Conservation (phyloP, 306 rosid genomes). For the Inga laurina region DNA sequence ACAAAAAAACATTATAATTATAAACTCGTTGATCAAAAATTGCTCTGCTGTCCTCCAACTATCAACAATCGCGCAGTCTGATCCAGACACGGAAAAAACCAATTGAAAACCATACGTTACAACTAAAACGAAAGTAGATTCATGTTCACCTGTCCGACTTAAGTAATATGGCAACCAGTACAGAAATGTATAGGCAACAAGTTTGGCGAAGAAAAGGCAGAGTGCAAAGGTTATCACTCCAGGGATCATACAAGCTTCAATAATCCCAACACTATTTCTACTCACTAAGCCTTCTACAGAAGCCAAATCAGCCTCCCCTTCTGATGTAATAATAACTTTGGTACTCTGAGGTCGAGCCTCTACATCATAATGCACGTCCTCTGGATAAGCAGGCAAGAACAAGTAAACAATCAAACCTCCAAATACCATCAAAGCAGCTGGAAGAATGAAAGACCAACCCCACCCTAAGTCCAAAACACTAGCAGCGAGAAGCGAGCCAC, state of each 20-base stretch:
- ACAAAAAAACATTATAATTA: slow-evolving; percentile 6
- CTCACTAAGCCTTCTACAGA: slow-evolving; percentile 29
- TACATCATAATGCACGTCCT: slow-evolving; percentile 53
- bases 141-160: slow-evolving; percentile 67
- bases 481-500: slow-evolving; percentile 78
- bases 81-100: not conserved
- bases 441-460: slow-evolving; percentile 83
- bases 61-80: not conserved
- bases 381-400: slow-evolving; percentile 72
- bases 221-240: slow-evolving; percentile 80
- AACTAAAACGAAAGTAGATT: not conserved
- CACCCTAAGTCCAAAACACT: slow-evolving; percentile 78
- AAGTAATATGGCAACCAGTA: slow-evolving; percentile 86
- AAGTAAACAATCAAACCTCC: slow-evolving; percentile 67
- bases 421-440: slow-evolving; percentile 48
- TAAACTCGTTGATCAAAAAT: not conserved
- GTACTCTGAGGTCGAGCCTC: slow-evolving; percentile 49
- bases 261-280: slow-evolving; percentile 61
- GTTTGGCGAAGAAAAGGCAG: slow-evolving; percentile 89
- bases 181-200: slow-evolving; percentile 81
- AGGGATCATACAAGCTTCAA: slow-evolving; percentile 71
- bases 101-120: not conserved
- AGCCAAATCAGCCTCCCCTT: slow-evolving; percentile 8
- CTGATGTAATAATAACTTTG: not conserved
- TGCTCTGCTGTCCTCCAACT: slow-evolving; percentile 2